These are phyloP conservation scores for Podospora sp. DNA, from an alignment of 495 filamentous ascomycete genomes.

Conservation along the genomic window DNA sequence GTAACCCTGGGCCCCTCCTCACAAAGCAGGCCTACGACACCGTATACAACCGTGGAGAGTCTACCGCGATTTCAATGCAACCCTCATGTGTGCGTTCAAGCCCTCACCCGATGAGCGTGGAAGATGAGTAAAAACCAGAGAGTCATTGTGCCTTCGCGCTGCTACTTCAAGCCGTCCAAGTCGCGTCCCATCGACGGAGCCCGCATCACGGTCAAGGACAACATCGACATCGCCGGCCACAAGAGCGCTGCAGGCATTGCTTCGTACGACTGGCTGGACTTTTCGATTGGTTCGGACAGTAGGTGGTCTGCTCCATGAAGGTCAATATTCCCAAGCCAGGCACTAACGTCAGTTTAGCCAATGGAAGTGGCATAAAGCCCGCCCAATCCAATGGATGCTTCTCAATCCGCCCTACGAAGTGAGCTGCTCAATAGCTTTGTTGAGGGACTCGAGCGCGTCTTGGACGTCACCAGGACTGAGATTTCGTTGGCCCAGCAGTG, in stretches of 20 bases:
- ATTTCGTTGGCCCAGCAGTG: slow-evolving; percentile 10
- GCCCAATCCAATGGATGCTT: slow-evolving; percentile 20
- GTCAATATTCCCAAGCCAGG: too few relatives aligned
- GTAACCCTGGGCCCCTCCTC: too few relatives aligned
- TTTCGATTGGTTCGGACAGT: slow-evolving; percentile 19
- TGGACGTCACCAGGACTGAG: slow-evolving; percentile 2
- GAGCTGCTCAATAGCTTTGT: slow-evolving; percentile 15
- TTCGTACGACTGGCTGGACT: slow-evolving; percentile 18
- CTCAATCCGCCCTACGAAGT: slow-evolving; percentile 15
- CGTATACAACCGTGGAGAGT: too few relatives aligned
- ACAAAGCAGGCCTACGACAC: too few relatives aligned
- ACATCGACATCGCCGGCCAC: slow-evolving; percentile 11
- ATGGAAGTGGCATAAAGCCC: slow-evolving; percentile 17
- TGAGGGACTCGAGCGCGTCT: slow-evolving; percentile 5
- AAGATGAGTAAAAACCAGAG: slow-evolving; percentile 7
- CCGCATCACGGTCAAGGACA: slow-evolving; percentile 20
- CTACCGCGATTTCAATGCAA: slow-evolving; percentile 8
- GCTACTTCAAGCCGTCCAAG: slow-evolving; percentile 13
- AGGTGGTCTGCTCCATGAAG: too few relatives aligned
- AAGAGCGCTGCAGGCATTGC: slow-evolving; percentile 12
- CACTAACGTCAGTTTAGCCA: too few relatives aligned
- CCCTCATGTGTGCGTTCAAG: slow-evolving; percentile 12
- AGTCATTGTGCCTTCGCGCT: slow-evolving; percentile 13
- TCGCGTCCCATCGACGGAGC: slow-evolving; percentile 5
- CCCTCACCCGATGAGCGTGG: background rate